Conservation (phyloP, 2,329 filamentous ascomycete genomes). For the Sclerotinia minor region DNA sequence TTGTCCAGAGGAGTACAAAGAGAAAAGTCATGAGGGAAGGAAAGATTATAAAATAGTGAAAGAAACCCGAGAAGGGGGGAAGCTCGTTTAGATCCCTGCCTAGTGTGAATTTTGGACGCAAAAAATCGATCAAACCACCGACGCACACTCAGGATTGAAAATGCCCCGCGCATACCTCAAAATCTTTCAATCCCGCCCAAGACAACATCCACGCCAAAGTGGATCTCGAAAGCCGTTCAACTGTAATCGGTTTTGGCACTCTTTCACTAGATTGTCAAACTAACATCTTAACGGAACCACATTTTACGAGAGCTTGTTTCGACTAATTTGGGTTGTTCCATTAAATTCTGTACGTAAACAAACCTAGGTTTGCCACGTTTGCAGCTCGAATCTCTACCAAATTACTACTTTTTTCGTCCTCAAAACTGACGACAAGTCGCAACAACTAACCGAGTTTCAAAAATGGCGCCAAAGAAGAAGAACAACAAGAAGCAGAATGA, state of each 20-base stretch:
- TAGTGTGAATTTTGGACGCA: conserved; percentile 12
- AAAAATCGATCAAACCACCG: conserved; percentile 15
- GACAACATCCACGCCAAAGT: conserved; percentile 7
- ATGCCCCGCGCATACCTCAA: conserved; percentile 24
- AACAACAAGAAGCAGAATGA: conserved; percentile 81
- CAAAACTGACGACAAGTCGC: neutral
- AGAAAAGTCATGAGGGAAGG: neutral
- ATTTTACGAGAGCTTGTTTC: neutral
- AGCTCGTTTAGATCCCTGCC: conserved; percentile 17
- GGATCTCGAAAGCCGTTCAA: conserved; percentile 14
- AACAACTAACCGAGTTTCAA: conserved; percentile 34
- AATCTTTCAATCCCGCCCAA: conserved; percentile 14
- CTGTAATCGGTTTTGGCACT: conserved; percentile 19
- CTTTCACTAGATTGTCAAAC: conserved; percentile 25
- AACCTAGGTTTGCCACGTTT: neutral
- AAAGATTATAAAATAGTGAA: neutral
- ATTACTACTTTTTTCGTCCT: neutral
- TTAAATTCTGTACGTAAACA: conserved; percentile 2
- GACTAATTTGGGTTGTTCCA: neutral
- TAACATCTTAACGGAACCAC: neutral
- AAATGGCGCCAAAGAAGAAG: conserved; percentile 96
- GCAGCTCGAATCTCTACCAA: neutral
- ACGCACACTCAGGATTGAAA: conserved; percentile 17
- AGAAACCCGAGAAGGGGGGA: neutral
- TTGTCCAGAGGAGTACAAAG: neutral